Evolutionary conservation across 1,284 basidiomycete genomes (phyloP), one percentile per base, ranked within the genome.

Genomic region (Leccinum pachyderme): DNA sequence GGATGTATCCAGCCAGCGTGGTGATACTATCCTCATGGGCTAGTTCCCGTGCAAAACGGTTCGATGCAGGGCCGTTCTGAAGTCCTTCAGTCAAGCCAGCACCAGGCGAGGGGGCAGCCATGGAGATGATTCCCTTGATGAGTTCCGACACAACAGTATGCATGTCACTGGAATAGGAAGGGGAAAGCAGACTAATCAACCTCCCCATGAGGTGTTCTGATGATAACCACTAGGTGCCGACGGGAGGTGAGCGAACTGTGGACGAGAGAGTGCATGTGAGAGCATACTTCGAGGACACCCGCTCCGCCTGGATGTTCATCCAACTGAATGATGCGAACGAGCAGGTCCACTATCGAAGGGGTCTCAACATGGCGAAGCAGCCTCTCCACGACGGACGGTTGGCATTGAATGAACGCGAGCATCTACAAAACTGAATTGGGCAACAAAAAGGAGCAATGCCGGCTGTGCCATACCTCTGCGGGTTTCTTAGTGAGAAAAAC

Each of bases 41-140:
- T n/a, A 98, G 78, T 69, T 98, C 92, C 35, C 96, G 82, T 3
- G 94, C 91, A 51, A 98, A 90, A 25, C 84, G 82, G 72, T 98
- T 98, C 52, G 88, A 91, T 2, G 87, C 83, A n/a, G 85, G 81
- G 3, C 81, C 84, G 51, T 83, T 83, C 64, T 85, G 84, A 53
- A 81, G 74, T 39, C 75, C 83, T 65, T 86, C 91, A 57, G 77
- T 83, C 62, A 86, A 73, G 29, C 79, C 89, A 55, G 81, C 83
- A 13, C 85, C 86, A 3, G 92, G 89, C 2, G 93, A 90, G 4
- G 95, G 93, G 1, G 94, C 91, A 18, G 94, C 93, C 76, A 98
- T 90, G 25, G 94, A 91, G 62, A 99, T 95, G 62, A 98, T 94
- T 53, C 90, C 89, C 72, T 97, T 97, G 67, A 99, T 84, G 50